Conservation (phyloP, 208 protist genomes). For the Trypanosoma melophagium region DNA sequence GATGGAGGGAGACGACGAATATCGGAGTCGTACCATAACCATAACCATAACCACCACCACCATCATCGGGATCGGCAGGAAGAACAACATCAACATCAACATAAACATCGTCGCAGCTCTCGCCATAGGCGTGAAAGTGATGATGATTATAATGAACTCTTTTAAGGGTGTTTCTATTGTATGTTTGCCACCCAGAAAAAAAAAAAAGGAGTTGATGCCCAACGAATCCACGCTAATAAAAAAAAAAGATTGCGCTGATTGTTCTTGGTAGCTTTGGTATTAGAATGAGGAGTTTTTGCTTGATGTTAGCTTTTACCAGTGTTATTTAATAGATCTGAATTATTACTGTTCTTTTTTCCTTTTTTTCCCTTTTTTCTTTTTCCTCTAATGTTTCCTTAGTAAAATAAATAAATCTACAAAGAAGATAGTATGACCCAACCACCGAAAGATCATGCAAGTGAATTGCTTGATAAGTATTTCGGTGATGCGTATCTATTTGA, state of each 20-base stretch:
- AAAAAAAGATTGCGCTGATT: too few species aligned
- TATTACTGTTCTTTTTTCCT: slow-evolving; percentile 2
- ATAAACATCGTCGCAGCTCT: slow-evolving; percentile 3
- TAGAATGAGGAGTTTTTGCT: too few species aligned
- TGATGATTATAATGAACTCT: slow-evolving; percentile 35
- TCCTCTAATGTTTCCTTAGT: slow-evolving; percentile 12
- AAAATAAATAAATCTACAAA: not conserved
- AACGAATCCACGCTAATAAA: not conserved
- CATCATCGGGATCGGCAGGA: not conserved
- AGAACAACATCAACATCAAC: slow-evolving; percentile 7
- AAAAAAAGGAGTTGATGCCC: not conserved
- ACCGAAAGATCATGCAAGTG: slow-evolving; percentile 4
- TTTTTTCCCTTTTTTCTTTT: slow-evolving; percentile 1
- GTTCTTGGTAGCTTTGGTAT: too few species aligned
- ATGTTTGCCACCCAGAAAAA: not conserved
- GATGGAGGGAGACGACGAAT: not conserved
- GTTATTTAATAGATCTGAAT: slow-evolving; percentile 2
- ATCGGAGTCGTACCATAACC: not conserved
- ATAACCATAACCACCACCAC: slow-evolving; percentile 3
- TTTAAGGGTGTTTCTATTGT: slow-evolving; percentile 18
- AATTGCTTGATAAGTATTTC: slow-evolving; percentile 30
- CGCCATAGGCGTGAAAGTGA: slow-evolving; percentile 11
- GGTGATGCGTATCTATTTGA: slow-evolving; percentile 35
- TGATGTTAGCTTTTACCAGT: not conserved
- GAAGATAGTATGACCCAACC: slow-evolving; percentile 11